Evolutionary conservation across 2,329 filamentous ascomycete genomes (phyloP).

Genomic region (Paramyrothecium sp.): DNA sequence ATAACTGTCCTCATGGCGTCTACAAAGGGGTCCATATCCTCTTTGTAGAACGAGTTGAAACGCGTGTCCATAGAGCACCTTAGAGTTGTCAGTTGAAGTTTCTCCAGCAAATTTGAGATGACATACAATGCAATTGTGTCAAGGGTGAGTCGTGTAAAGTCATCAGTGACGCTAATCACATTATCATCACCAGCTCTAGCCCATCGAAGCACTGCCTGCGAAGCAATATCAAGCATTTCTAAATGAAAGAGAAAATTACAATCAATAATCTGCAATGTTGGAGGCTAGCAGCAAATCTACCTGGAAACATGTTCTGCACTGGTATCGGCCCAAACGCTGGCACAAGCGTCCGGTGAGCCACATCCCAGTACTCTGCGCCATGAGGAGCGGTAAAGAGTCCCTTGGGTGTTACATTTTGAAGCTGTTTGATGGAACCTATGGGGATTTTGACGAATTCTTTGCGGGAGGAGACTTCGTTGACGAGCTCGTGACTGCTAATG

Average conservation of each 20-base stretch:
- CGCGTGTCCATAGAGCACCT: background rate
- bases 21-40: background rate
- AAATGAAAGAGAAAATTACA: background rate
- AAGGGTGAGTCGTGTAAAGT: background rate
- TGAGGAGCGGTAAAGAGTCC: conserved; percentile 1
- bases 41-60: background rate
- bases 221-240: background rate
- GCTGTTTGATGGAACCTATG: background rate
- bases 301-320: background rate
- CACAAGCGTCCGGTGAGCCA: background rate
- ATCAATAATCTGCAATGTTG: background rate
- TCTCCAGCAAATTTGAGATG: background rate
- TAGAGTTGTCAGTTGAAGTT: background rate
- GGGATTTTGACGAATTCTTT: conserved; percentile 3
- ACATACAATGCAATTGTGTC: background rate
- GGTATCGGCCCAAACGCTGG: background rate
- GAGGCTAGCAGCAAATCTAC: background rate
- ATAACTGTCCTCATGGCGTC: background rate
- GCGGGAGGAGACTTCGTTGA: background rate
- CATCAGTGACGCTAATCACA: background rate
- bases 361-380: background rate
- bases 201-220: background rate
- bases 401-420: background rate
- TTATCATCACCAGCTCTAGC: background rate
- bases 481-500: background rate